Evolutionary conservation across 495 filamentous ascomycete species (phyloP), one percentile per base, ranked within the genome.

Genomic region (Tuber indicum): DNA sequence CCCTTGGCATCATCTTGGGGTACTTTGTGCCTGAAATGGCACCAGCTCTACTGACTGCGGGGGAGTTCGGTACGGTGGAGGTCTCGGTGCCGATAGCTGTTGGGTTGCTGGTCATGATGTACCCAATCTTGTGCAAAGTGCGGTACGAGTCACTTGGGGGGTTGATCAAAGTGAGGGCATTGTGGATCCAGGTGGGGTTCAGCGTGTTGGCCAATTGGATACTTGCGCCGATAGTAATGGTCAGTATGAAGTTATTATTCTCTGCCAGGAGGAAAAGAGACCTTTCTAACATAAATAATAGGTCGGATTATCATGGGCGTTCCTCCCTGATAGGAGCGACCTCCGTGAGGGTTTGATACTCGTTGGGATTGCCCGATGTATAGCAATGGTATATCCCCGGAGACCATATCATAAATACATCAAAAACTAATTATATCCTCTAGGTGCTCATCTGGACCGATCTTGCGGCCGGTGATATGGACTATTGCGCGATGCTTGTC

Each of bases 71-170:
- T 9, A 12, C 58, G 58, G 87, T 89, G 9, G 90, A 88, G 2
- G 93, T 96, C 43, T 92, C 90, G 23, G 81, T 94, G 10, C 93
- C 93, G 0, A 95, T 96, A 93, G 93, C 93, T 0, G 84, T 95
- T 76, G 94, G 94, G 19, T 86, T 97, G 32, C 87, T 97, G 12
- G 89, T 96, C 43, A 97, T 97, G 93, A 97, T 97, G 94, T 97
- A 96, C 81, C 94, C 94, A 0, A 96, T 96, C 77, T 86, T 97
- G 36, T 96, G 94, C 88, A 97, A 97, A 84, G 91, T 97, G n/a
- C 89, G 90, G 47, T 96, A 89, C 84, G 94, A 97, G 84, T 88
- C 87, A 0, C 84, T 98, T 66, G 93, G 95, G 83, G 87, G 88
- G 12, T 84, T 93, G 26, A 89, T 97, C 77, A 84, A 85, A 17